Evolutionary conservation across 2,329 filamentous ascomycete species (phyloP).

Genomic region (Ploettnerulaceae sp.): DNA sequence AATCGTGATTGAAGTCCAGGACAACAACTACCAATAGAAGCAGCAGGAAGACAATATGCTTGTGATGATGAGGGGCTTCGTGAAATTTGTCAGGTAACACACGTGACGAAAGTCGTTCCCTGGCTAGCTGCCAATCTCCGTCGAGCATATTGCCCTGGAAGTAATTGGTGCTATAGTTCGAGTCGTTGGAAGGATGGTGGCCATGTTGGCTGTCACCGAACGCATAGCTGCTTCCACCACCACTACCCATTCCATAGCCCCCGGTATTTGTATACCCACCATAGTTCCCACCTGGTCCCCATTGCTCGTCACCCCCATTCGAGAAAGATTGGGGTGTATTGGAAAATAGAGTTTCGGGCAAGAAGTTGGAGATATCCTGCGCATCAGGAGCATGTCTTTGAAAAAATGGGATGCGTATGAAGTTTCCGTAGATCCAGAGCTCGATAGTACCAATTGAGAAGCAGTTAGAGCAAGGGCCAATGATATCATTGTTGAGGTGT

Average conservation of each 20-base stretch:
- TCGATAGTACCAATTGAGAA: slow-evolving; percentile 14
- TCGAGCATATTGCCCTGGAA: slow-evolving; percentile 7
- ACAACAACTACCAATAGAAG: slow-evolving; percentile 1
- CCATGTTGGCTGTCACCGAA: background rate
- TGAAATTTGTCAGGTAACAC: background rate
- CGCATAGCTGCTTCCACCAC: background rate
- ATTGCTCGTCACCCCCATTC: background rate
- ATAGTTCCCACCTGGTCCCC: slow-evolving; percentile 1
- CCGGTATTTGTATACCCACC: background rate
- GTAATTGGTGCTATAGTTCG: slow-evolving; percentile 15
- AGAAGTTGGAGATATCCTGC: slow-evolving; percentile 10
- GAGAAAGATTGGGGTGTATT: background rate
- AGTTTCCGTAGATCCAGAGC: slow-evolving; percentile 29
- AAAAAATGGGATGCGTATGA: slow-evolving; percentile 16
- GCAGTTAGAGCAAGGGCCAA: slow-evolving; percentile 19
- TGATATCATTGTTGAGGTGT: slow-evolving; percentile 6
- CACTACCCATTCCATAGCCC: background rate
- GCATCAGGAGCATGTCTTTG: slow-evolving; percentile 19
- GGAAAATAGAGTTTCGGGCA: slow-evolving; percentile 8
- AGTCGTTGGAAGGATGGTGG: slow-evolving; percentile 12
- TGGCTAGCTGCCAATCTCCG: background rate
- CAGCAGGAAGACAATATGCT: background rate
- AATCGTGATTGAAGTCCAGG: slow-evolving; percentile 14
- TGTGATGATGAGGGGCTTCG: background rate
- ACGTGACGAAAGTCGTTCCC: background rate